Base-by-base conservation (phyloP, 352 stramenopile genomes). In the Pythium oligandrum region DNA sequence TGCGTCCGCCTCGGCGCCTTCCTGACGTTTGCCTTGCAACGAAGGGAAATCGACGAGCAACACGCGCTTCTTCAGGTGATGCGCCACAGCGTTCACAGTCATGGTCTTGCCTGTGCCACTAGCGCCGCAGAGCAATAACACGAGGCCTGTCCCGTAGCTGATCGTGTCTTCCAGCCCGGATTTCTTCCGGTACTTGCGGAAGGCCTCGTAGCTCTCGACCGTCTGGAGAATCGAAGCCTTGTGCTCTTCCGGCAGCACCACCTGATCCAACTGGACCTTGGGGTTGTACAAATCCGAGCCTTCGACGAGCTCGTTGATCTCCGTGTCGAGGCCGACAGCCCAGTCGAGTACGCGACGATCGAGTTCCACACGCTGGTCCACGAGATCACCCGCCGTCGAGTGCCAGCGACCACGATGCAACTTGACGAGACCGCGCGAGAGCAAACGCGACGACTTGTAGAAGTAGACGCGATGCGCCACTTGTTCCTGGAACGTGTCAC, bases 81-180 rank as follows among this genome's bases (percentile, higher is more conserved):
- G 65, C 12, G 84, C 86, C 1, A 96, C 83, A 36, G 83, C 86
- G 48, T 95, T 93, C 34, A 94, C 86, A 1, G 85, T 95, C 86
- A 96, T 96, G 9, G 86, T 96, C 71, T 96, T 96, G 53, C 86
- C 86, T n/a, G 85, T 95, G 40, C 86, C 86, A 43, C 79, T 91
- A 10, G 82, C 83, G 4, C 86, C 83, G 39, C 82, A 93, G 11
- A 95, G 67, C 48, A 95, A 67, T 39, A 95, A 58, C 30, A 95
- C 81, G 1, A 93, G 70, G 7, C 85, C 83, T 30, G 73, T 75
- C 48, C 85, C 83, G 55, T 93, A 93, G 40, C 61, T 83, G 50
- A 93, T 83, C 44, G 81, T 73, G 34, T 90, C 76, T 48, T 90
- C 84, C 6, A 90, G 61, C 1, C 76, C 81, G 43, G 66, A 78